Evolutionary conservation across 2,329 filamentous ascomycete genomes (phyloP).

Genomic region (Exophiala sideris): DNA sequence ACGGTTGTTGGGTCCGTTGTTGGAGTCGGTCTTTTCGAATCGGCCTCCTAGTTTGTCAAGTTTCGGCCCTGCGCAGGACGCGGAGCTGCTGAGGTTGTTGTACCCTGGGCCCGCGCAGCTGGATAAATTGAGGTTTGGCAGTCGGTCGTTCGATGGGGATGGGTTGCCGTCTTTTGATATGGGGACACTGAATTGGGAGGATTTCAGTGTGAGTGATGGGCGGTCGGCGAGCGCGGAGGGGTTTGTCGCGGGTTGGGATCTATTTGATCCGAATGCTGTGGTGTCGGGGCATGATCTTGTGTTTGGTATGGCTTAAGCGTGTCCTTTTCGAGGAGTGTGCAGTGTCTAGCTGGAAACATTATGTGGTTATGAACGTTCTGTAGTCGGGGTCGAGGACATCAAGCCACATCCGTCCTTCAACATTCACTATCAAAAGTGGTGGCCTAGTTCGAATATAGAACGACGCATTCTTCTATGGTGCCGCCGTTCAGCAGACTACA

Average conservation of each 20-base stretch:
- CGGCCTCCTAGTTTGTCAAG: constrained; percentile 26
- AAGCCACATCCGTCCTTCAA: too few species aligned
- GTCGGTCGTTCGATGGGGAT: constrained; percentile 35
- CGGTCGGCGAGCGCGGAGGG: constrained; percentile 18
- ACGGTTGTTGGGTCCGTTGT: constrained; percentile 31
- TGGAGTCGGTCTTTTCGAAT: constrained; percentile 33
- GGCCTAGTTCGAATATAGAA: too few species aligned
- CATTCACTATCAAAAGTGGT: too few species aligned
- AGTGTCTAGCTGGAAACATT: not conserved
- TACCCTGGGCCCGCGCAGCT: constrained; percentile 30
- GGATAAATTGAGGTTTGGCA: constrained; percentile 29
- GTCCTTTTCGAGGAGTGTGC: not conserved
- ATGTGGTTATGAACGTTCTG: not conserved
- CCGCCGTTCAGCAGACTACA: too few species aligned
- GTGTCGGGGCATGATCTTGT: constrained; percentile 19
- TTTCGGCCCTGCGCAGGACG: constrained; percentile 30
- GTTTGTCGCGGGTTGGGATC: constrained; percentile 27
- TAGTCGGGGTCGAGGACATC: not conserved
- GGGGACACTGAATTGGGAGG: constrained; percentile 28
- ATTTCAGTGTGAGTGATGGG: constrained; percentile 28
- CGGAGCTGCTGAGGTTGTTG: constrained; percentile 27
- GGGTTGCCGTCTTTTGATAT: constrained; percentile 35
- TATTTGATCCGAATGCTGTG: constrained; percentile 22
- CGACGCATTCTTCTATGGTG: too few species aligned
- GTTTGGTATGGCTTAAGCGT: constrained; percentile 24